Conservation (phyloP, 192 early-diverging fungal species). For the Chytriomyces confervae region DNA sequence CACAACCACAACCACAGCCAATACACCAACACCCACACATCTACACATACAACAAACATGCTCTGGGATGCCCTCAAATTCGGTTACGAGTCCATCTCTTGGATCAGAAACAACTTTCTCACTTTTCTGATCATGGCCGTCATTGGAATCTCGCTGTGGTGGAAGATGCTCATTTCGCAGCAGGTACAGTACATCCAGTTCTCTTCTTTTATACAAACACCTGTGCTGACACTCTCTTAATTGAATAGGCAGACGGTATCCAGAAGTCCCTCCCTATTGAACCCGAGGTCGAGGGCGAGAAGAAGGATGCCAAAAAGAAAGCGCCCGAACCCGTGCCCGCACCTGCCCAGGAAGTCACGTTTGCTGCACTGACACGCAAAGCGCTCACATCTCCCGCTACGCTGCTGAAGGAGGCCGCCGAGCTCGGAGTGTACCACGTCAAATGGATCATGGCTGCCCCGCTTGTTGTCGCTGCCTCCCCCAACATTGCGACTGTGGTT, state of each 20-base stretch:
- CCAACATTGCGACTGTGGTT: slow-evolving; percentile 23
- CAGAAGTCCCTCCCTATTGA: too few relatives aligned
- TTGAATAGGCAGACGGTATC: too few relatives aligned
- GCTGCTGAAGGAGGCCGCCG: slow-evolving; percentile 8
- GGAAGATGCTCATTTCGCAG: slow-evolving; percentile 14
- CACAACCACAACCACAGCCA: too few relatives aligned
- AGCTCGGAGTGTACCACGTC: slow-evolving; percentile 28
- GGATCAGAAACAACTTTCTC: slow-evolving; percentile 11
- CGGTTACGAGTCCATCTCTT: neutral
- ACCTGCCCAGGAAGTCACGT: neutral
- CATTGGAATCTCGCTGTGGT: slow-evolving; percentile 21
- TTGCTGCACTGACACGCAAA: slow-evolving; percentile 12
- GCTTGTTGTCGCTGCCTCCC: slow-evolving; percentile 14
- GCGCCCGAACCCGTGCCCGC: too few relatives aligned
- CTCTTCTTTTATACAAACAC: too few relatives aligned
- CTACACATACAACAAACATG: too few relatives aligned
- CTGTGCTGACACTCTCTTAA: too few relatives aligned
- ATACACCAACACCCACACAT: too few relatives aligned
- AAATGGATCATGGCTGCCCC: slow-evolving; percentile 17
- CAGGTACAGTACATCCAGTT: neutral
- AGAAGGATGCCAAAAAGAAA: too few relatives aligned
- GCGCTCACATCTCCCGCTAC: slow-evolving; percentile 13
- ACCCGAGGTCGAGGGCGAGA: too few relatives aligned
- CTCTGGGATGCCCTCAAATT: too few relatives aligned
- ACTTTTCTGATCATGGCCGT: slow-evolving; percentile 4